A percentile compares a stretch with the other conserved stretches of the same genome.
phyloP scores from a whole-genome alignment of 345 rosid genomes.

The Garcia nutans region DNA sequence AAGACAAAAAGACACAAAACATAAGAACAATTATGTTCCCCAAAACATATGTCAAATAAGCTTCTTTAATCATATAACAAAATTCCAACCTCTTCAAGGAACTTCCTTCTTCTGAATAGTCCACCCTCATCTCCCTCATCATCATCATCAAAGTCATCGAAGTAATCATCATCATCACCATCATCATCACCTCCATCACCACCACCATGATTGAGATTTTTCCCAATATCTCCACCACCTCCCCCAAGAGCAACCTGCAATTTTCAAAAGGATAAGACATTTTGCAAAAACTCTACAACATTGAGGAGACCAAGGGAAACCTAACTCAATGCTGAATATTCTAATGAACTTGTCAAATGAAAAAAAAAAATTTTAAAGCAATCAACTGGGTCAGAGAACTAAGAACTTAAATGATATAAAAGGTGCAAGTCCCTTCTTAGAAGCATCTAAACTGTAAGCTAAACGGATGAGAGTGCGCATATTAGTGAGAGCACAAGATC shows the following conservation, averaged over 20 bases:
- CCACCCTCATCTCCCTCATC: constrained; percentile 93
- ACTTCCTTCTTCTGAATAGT: constrained; percentile 71
- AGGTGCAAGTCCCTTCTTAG: not conserved
- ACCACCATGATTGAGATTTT: constrained; percentile 77
- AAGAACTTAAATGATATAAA: not conserved
- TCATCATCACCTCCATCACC: constrained; percentile 97
- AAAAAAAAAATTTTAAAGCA: not conserved
- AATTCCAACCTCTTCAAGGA: constrained; percentile 76
- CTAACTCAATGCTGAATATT: not conserved
- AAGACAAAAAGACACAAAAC: constrained; percentile 13
- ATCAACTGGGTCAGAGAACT: not conserved
- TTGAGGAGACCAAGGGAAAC: not conserved
- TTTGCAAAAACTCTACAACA: constrained; percentile 1
- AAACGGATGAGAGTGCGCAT: not conserved
- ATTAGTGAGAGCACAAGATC: too few species aligned
- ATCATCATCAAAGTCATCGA: constrained; percentile 84
- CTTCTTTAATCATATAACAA: not conserved
- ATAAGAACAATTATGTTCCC: not conserved
- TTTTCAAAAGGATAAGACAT: constrained; percentile 26
- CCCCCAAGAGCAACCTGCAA: constrained; percentile 82
- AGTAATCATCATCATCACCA: constrained; percentile 93
- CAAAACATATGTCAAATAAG: not conserved
- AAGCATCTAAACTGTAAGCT: not conserved
- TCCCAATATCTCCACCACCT: constrained; percentile 94
- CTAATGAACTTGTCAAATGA: not conserved